Conservation (phyloP, 306 rosid species). For the Hippophae gyantsensis region DNA sequence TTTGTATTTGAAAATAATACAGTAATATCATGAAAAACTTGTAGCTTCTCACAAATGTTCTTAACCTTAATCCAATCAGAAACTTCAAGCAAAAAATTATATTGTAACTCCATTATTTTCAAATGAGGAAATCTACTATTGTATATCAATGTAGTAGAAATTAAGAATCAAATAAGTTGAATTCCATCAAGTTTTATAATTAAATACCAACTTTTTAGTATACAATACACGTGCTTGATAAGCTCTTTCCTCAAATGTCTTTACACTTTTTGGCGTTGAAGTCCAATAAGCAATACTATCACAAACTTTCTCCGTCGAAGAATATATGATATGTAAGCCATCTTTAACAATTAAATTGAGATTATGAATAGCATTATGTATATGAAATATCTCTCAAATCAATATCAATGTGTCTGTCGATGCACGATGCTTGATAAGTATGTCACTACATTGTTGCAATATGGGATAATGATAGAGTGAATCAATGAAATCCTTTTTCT, state of each 20-base stretch:
- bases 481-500: no score
- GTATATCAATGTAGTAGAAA: neutral
- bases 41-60: neutral
- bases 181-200: neutral
- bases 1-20: neutral
- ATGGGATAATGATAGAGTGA: no score
- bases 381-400: neutral
- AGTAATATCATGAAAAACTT: neutral
- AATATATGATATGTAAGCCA: neutral
- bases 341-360: neutral
- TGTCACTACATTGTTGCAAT: no score
- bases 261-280: neutral
- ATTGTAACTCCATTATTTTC: neutral
- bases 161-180: neutral
- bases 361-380: neutral
- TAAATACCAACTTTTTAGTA: neutral
- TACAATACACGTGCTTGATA: neutral
- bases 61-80: neutral
- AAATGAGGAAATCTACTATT: no score
- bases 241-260: neutral
- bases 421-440: no score
- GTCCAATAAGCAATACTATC: neutral
- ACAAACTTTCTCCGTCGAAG: neutral
- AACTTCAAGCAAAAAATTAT: no score
- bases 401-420: neutral